Conservation (phyloP, 1,284 basidiomycete genomes). For the Fomes fomentarius region DNA sequence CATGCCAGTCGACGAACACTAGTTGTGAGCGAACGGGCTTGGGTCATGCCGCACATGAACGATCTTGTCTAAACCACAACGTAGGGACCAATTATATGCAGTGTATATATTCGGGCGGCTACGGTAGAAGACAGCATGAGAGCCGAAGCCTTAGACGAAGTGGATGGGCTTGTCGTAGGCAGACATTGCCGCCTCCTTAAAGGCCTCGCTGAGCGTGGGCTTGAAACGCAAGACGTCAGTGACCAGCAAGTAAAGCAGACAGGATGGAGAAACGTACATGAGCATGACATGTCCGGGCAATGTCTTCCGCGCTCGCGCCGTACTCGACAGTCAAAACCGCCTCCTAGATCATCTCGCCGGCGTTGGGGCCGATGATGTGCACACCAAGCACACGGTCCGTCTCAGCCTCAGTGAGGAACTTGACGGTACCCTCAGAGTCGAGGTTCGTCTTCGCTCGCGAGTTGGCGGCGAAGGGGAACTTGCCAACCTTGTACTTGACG, state of each 20-base stretch:
- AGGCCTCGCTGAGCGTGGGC: constrained; percentile 85
- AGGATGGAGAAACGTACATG: no score
- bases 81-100: constrained; percentile 22
- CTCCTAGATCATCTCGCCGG: constrained; percentile 95
- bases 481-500: constrained; percentile 91
- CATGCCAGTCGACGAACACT: no score
- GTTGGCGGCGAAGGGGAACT: constrained; percentile 94
- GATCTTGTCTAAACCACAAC: no score
- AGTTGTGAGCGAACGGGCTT: no score
- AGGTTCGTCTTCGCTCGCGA: constrained; percentile 96
- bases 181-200: constrained; percentile 92
- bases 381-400: constrained; percentile 92
- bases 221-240: constrained; percentile 33
- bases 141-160: constrained; percentile 41
- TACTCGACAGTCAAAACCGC: constrained; percentile 92
- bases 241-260: constrained; percentile 35
- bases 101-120: constrained; percentile 18
- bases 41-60: no score
- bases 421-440: constrained; percentile 88
- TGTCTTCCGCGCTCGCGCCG: constrained; percentile 88
- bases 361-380: constrained; percentile 94
- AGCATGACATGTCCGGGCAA: constrained; percentile 90
- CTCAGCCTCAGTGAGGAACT: constrained; percentile 92
- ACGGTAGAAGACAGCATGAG: no score
- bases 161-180: constrained; percentile 82